Base-by-base conservation (phyloP, 495 filamentous ascomycete species). In the Podospora australis region DNA sequence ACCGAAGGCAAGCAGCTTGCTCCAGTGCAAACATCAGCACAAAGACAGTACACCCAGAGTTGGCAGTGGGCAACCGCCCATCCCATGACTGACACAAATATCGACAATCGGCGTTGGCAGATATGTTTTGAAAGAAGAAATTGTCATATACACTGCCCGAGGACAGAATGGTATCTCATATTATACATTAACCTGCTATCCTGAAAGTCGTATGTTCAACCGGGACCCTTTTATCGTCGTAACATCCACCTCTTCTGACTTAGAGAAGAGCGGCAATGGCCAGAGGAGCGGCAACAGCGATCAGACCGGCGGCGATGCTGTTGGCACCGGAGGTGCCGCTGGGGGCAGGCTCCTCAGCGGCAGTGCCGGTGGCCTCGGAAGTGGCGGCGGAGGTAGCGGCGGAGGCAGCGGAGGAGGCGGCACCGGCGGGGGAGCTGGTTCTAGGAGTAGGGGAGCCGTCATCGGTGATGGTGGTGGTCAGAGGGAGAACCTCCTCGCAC, bases 401-500 rank as follows among this genome's bases (percentile, higher is more conserved):
- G 24, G 34, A 21, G 17, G 32, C 14, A 36, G 41, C 24, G 30
- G 13, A 13, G 22, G 24, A 16, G 14, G 30, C 32, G 40, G 46
- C 11, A 21, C 5, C 25, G 17, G 46, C 14, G 24, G 44, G 10
- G 13, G 39, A 20, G 7, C 19, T 23, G 43, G 48, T 14, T 8
- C 34, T 1, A n/a, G 50, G 11, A 10, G 21, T 13, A 28, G 45
- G 16, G 23, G 35, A 19, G 4, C 19, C 17, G 24, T 20, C 41
- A n/a, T 21, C 24, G 1, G 25, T 25, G 46, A 32, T 42, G 25
- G 23, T 11, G 39, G 46, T 41, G 23, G 42, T 23, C 10, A 36
- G 6, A 16, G 48, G 40, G 38, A 24, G 20, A 23, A 53, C 54
- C 14, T 44, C 54, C 21, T 47, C 49, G 46, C 54, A 57, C 42